Evolutionary conservation across 148 eudicot species (phyloP).

Genomic region (Silene conica): DNA sequence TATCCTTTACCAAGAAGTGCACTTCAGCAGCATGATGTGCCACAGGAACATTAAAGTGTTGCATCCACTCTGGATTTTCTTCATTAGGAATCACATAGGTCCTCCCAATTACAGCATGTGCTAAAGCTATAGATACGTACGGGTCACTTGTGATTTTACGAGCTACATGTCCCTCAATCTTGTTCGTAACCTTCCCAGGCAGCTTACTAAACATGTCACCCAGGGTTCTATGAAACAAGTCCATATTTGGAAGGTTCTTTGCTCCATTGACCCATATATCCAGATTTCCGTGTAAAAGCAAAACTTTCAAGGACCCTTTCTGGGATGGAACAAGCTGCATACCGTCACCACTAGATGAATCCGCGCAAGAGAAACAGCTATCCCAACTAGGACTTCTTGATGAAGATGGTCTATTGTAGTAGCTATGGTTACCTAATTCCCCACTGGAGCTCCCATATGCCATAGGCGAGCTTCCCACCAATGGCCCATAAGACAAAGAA

Average conservation of each 20-base stretch:
- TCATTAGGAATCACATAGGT: constrained; percentile 77
- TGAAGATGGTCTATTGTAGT: constrained; percentile 26
- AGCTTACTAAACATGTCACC: constrained; percentile 61
- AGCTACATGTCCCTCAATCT: constrained; percentile 51
- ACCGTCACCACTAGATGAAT: constrained; percentile 25
- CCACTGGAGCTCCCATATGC: neutral
- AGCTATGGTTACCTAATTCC: constrained; percentile 27
- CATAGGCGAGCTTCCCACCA: neutral
- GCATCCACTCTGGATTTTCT: constrained; percentile 88
- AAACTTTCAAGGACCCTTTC: constrained; percentile 59
- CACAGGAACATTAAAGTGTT: constrained; percentile 72
- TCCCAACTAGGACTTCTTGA: constrained; percentile 39
- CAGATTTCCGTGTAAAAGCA: constrained; percentile 84
- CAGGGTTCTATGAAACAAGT: constrained; percentile 79
- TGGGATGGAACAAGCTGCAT: constrained; percentile 47
- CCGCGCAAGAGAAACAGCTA: constrained; percentile 23
- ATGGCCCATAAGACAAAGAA: neutral
- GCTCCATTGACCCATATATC: constrained; percentile 79
- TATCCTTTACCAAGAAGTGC: constrained; percentile 83
- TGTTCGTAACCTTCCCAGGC: constrained; percentile 44
- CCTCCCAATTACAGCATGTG: constrained; percentile 73
- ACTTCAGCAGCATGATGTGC: constrained; percentile 83
- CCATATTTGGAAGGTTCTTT: constrained; percentile 93
- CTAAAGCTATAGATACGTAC: constrained; percentile 60
- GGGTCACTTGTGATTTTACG: constrained; percentile 88